Evolutionary conservation across 495 filamentous ascomycete species (phyloP), one percentile per base, ranked within the genome.

Genomic region (Tuber indicum): DNA sequence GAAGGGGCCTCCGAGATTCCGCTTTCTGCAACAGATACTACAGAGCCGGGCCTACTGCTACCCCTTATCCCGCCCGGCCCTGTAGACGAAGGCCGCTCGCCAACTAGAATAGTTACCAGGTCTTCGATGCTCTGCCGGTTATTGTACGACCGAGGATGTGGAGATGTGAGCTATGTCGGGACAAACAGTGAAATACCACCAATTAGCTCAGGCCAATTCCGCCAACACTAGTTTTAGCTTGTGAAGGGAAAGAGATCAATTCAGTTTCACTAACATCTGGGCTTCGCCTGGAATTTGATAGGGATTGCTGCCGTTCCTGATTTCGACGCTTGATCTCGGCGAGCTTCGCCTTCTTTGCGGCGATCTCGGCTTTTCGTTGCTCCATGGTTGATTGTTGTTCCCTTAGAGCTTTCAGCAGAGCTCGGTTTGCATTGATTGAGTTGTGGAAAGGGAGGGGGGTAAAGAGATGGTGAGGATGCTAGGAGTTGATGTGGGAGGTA

Each of bases 291-390:
- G 75, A 71, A 42, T 72, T 78, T 52, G 81, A 80, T n/a, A 76
- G 71, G 32, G 78, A 79, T 41, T 79, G 75, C 43, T 82, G 81
- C 66, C 78, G 81, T 49, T 83, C 82, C 49, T 73, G 76, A 75
- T 83, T 90, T 83, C 97, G 94, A 75, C 93, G 90, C 85, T 97
- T 97, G 79, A 99, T 89, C 88, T 98, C 96, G 43, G 91, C 94
- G 80, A 99, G 93, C 87, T 92, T 97, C 45, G 94, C 94, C 86
- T 91, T 91, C 86, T 98, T 99, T 78, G 92, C 93, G 70, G 93
- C 86, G 81, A 99, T 96, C 86, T 98, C 96, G 86, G 96, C 94
- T 86, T 91, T 91, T 78, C 94, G 91, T 87, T 93, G 91, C 86
- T 94, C 92, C 88, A 94, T 92, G 69, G 83, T 87, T 66, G 32